Evolutionary conservation across 2,329 filamentous ascomycete species (phyloP).

Genomic region (Leptodontidium sp.): DNA sequence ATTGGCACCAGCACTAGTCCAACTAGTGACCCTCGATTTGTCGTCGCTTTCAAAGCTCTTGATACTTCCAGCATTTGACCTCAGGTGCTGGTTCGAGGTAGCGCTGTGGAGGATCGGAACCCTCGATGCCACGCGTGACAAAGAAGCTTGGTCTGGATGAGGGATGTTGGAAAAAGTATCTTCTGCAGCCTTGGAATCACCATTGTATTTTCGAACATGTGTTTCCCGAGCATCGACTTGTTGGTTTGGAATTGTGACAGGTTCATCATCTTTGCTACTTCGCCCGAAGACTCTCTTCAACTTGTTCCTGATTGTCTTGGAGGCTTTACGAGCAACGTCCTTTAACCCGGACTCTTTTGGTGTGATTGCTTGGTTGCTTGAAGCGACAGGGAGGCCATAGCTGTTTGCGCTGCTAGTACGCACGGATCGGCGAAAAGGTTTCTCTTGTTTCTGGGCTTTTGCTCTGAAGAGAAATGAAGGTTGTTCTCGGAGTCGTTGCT

Average conservation of each 20-base stretch:
- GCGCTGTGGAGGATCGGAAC: slow-evolving; percentile 60
- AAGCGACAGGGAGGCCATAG: slow-evolving; percentile 46
- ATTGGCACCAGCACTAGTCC: slow-evolving; percentile 69
- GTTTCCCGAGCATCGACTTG: slow-evolving; percentile 57
- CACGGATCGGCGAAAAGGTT: slow-evolving; percentile 58
- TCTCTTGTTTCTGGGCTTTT: slow-evolving; percentile 45
- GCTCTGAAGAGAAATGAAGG: slow-evolving; percentile 56
- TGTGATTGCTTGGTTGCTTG: slow-evolving; percentile 34
- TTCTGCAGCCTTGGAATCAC: slow-evolving; percentile 40
- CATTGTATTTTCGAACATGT: slow-evolving; percentile 42
- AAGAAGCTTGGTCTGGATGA: slow-evolving; percentile 52
- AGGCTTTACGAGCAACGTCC: slow-evolving; percentile 67
- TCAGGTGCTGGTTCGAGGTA: slow-evolving; percentile 55
- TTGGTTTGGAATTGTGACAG: slow-evolving; percentile 55
- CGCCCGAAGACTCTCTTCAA: slow-evolving; percentile 65
- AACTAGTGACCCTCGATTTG: slow-evolving; percentile 75
- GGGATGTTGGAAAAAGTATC: slow-evolving; percentile 48
- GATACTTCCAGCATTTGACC: slow-evolving; percentile 63
- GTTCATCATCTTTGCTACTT: slow-evolving; percentile 45
- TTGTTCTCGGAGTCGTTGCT: slow-evolving; percentile 51
- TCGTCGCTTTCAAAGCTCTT: slow-evolving; percentile 60
- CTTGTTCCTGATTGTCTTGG: slow-evolving; percentile 66
- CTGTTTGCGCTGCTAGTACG: slow-evolving; percentile 54
- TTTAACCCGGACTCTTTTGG: slow-evolving; percentile 52
- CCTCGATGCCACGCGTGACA: slow-evolving; percentile 59